Percentiles rank a stretch among this genome's conserved stretches.
These are phyloP conservation scores for Entoloma clypeatum DNA, from an alignment of 1,284 basidiomycete genomes.

Conservation along the genomic window DNA sequence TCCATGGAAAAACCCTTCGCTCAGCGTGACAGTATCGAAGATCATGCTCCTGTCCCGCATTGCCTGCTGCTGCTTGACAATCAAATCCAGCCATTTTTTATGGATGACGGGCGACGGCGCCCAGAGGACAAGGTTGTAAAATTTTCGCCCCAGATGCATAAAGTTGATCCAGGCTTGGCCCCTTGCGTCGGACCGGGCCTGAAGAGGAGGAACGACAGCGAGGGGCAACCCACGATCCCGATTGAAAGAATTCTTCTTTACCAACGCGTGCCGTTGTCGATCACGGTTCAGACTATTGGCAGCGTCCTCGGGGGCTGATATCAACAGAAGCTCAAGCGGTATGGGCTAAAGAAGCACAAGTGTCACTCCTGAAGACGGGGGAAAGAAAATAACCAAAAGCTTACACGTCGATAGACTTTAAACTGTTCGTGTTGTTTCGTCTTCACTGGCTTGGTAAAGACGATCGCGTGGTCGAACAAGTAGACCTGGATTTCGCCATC, in stretches of 20 bases:
- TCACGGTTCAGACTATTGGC: conserved; percentile 27
- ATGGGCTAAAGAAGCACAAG: conserved; percentile 66
- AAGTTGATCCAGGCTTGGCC: conserved; percentile 92
- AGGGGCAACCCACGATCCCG: conserved; percentile 33
- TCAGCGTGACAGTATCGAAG: conserved; percentile 85
- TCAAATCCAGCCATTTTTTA: conserved; percentile 93
- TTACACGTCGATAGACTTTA: conserved; percentile 90
- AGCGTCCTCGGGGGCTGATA: conserved; percentile 80
- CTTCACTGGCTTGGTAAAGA: conserved; percentile 86
- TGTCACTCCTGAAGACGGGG: neutral
- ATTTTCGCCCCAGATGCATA: conserved; percentile 89
- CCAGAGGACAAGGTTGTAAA: conserved; percentile 92
- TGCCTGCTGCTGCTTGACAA: conserved; percentile 84
- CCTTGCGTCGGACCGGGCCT: conserved; percentile 73
- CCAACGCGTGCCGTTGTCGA: conserved; percentile 36
- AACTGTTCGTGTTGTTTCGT: conserved; percentile 92
- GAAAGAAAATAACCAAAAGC: conserved; percentile 26
- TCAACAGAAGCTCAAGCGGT: conserved; percentile 88
- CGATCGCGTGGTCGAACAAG: conserved; percentile 94
- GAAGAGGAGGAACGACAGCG: conserved; percentile 38
- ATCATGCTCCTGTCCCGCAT: conserved; percentile 83
- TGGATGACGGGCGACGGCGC: conserved; percentile 83
- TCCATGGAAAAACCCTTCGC: conserved; percentile 85
- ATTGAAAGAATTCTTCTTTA: conserved; percentile 52
- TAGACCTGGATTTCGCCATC: conserved; percentile 93